A percentile compares a stretch with the other conserved stretches of the same genome.
Evolutionary conservation across 176 grass and related monocot species (phyloP).

Genomic region (Triticum monococcum): DNA sequence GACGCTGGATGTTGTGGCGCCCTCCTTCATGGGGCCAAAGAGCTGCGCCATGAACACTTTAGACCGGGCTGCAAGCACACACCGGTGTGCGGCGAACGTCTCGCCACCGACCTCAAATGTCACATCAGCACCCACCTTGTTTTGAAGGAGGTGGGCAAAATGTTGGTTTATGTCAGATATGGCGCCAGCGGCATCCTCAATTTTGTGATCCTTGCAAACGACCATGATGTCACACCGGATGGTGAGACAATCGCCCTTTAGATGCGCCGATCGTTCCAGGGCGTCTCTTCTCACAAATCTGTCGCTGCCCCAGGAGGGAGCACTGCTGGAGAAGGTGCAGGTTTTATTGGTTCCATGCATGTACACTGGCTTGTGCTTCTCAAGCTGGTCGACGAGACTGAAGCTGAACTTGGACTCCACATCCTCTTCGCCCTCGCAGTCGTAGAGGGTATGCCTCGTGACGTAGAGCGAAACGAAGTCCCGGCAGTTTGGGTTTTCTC

Average conservation of each 20-base stretch:
- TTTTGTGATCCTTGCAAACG: background rate
- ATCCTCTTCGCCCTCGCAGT: background rate
- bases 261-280: background rate
- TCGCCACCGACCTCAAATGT: background rate
- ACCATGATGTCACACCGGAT: background rate
- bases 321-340: background rate
- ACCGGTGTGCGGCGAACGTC: background rate
- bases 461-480: background rate
- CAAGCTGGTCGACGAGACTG: background rate
- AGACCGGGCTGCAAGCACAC: background rate
- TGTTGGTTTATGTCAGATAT: background rate
- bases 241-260: background rate
- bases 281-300: background rate
- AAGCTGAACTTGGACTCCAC: background rate
- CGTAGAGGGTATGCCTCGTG: background rate
- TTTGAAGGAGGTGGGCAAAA: background rate
- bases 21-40: slow-evolving; percentile 4
- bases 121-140: background rate
- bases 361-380: background rate
- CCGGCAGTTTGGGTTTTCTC: background rate
- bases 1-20: background rate
- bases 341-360: background rate
- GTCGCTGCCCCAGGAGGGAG: background rate
- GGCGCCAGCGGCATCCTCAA: background rate
- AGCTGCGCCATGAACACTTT: background rate